A percentile compares a stretch with the other conserved stretches of the same genome.
These are phyloP conservation scores for Monosporozyma unispora DNA, from an alignment of 805 yeast genomes.

Conservation along the genomic window DNA sequence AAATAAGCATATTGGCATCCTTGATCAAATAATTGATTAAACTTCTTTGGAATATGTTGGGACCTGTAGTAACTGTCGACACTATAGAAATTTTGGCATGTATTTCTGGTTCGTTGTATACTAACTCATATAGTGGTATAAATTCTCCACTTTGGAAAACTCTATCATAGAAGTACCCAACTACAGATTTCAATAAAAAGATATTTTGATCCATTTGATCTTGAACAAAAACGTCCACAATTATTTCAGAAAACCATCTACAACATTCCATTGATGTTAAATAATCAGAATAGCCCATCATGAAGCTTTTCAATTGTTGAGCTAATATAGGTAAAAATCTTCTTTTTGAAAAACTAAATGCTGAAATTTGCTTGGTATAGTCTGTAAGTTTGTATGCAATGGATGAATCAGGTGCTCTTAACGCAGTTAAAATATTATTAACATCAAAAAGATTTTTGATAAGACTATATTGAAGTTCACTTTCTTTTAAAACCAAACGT, in stretches of 20 bases:
- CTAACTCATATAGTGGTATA: conserved; percentile 33
- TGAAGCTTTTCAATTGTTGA: conserved; percentile 32
- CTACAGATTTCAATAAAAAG: conserved; percentile 50
- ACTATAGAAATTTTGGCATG: conserved; percentile 43
- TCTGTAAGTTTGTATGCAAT: conserved; percentile 5
- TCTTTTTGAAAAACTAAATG: conserved; percentile 52
- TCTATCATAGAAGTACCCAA: conserved; percentile 45
- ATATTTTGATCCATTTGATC: conserved; percentile 48
- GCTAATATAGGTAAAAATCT: conserved; percentile 57
- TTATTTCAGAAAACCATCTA: conserved; percentile 43
- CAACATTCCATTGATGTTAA: no score
- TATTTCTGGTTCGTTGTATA: conserved; percentile 53
- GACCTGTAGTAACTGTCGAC: conserved; percentile 33
- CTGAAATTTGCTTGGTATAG: conserved; percentile 36
- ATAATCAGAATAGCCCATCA: neutral
- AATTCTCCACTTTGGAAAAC: conserved; percentile 18
- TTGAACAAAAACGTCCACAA: conserved; percentile 39
- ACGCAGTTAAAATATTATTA: conserved; percentile 33
- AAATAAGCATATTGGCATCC: neutral
- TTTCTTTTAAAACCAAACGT: conserved; percentile 35
- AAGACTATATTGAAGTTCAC: conserved; percentile 48
- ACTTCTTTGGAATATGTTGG: neutral
- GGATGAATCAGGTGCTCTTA: conserved; percentile 23
- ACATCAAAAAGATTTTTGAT: conserved; percentile 43
- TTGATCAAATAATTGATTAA: neutral